Base-by-base conservation (phyloP, 163 green algal genomes). In the Chloroidium sp. region DNA sequence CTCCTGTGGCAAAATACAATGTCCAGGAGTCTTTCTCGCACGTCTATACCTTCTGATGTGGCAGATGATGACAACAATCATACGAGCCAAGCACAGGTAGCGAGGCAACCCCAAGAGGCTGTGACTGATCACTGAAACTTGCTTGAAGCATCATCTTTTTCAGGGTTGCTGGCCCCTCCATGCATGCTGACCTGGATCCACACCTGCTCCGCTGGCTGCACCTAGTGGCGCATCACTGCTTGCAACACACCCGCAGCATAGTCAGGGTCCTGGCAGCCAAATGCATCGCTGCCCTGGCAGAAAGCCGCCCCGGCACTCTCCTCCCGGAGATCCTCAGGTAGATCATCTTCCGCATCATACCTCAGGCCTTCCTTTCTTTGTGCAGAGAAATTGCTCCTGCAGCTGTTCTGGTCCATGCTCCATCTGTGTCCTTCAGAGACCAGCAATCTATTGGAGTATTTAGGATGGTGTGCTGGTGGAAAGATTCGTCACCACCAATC, bases 191-290 rank as follows among this genome's bases (percentile, higher is more conserved):
- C 6, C 82, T 97, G 58, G 60, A 89, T n/a, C 81, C 81, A 0
- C 75, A 74, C 10, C 78, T 96, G 77, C 58, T 85, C 13, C 62
- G 61, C 59, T 84, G 95, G 64, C 84, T 96, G 80, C 87, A 87
- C 57, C 75, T 61, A 67, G 1, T 82, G 3, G 12, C 64, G 8
- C 4, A 58, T 57, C 69, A 62, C 57, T 76, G 57, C 72, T 62
- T 62, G 68, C 61, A 3, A 2, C 79, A 87, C 69, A 14, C 61
- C 13, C 57, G 77, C 68, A 78, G 62, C 0, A 88, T 84, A 4
- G 84, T 97, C 4, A 82, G 90, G 62, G 61, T 82, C 4, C 87
- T 87, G 62, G 85, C 91, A 6, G 88, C 88, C 0, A 4, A 81
- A 1, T 89, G 83, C 68, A 14, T 87, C 60, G 89, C 87, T 12